Evolutionary conservation across 208 protist species (phyloP), one percentile per base, ranked within the genome.

Genomic region (Porcisia deanei): DNA sequence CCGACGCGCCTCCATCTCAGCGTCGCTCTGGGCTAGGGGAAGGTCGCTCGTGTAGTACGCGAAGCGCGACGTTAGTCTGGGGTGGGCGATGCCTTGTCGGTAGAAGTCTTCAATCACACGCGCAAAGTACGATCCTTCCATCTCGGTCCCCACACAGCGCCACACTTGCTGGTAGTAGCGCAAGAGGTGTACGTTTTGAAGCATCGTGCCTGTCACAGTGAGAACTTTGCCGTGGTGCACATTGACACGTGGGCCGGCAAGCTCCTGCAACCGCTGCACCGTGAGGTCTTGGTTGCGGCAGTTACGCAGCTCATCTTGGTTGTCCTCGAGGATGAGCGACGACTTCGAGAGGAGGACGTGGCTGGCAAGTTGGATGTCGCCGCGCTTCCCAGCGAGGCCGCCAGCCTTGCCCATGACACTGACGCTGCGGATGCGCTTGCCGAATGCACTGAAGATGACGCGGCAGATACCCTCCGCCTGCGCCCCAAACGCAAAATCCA

Each of bases 401-500:
- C 94, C 94, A 6, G 94, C 94, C 79, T 97, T 97, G 73, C 94
- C 94, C 82, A 96, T 92, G 37, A 97, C 90, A 64, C 85, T 96
- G 54, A 97, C 88, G 53, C 89, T 94, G 70, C 91, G 94, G 60
- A 97, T 94, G 64, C 85, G 79, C 60, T 82, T 80, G 52, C 89
- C 92, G 82, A 97, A 97, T 43, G 90, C 88, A 70, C 84, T 85
- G 85, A 95, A 93, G 41, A 97, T 83, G 34, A 91, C 85, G 4
- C 86, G 82, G 70, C 87, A 88, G 63, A 97, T 96, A 20, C 89
- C 90, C 60, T 91, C 90, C n/a, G 94, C 94, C 81, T 97, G 94
- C 5, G 91, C 90, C 0, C 94, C 94, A 84, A 97, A 97, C 43
- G 91, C 90, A 67, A 95, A 97, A 83, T 97, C 94, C 91, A 96